Base-by-base conservation (phyloP, 2,329 filamentous ascomycete species). In the Diplodia mutila region DNA sequence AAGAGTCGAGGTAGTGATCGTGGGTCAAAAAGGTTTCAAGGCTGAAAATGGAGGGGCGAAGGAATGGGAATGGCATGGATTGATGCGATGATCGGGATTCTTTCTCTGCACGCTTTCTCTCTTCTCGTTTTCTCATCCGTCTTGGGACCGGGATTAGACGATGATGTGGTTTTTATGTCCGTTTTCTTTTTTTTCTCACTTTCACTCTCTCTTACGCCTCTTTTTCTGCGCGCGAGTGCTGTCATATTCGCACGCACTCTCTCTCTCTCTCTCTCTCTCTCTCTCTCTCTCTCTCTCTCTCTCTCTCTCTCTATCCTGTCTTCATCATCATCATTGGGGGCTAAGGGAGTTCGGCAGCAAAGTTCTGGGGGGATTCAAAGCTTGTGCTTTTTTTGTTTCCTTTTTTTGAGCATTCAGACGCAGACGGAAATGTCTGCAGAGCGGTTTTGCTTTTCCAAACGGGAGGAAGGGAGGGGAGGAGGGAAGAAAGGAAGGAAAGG, bases 11-110 rank as follows among this genome's bases (percentile, higher is more conserved):
- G 42, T 66, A 66, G 64, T 59, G 18, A 49, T n/a, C 16, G 42
- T 57, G 52, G 39, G 42, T 46, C 18, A 46, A 46, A n/a, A 51
- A 12, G 18, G 29, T 42, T 39, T 23, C 12, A 25, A 64, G 29
- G 25, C 21, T 21, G 55, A 39, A 46, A 61, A 54, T 42, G 25
- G 42, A 3, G 32, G 18, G 42, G 42, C 42, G 66, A 66, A 66
- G 37, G 57, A 64, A 29, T 32, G 65, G 48, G 59, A 67, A 65
- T 67, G 67, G 66, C 65, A 61, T 66, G 68, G 67, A 65, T 68
- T 70, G 70, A 70, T 69, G 67, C 65, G 70, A 32, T 32, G 23
- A 34, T 54, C 16, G 27, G 61, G 34, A 34, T 23, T 65, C 21
- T 53, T 65, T 53, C 21, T 23, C 18, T 53, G 29, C 48, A n/a